Evolutionary conservation across 352 stramenopile species (phyloP).

Genomic region (Phytophthora citrophthora): DNA sequence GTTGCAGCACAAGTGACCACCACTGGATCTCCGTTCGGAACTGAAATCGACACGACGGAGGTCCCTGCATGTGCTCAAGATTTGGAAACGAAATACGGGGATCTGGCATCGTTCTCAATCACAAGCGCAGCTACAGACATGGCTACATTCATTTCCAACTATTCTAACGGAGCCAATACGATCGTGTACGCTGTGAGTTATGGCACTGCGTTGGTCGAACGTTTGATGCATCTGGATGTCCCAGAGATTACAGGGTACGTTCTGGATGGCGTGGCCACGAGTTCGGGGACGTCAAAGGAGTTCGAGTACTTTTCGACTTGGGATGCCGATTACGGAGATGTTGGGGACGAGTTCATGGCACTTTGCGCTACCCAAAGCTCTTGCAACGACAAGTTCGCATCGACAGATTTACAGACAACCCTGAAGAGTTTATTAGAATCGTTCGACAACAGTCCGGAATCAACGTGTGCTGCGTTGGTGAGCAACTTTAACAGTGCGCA

Average conservation of each 20-base stretch:
- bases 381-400: constrained; percentile 28
- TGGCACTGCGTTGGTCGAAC: constrained; percentile 51
- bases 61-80: constrained; percentile 43
- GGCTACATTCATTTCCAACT: constrained; percentile 36
- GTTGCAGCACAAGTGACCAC: constrained; percentile 41
- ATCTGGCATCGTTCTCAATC: constrained; percentile 51
- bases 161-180: constrained; percentile 30
- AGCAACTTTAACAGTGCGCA: constrained; percentile 4
- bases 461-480: constrained; percentile 29
- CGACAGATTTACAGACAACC: constrained; percentile 12
- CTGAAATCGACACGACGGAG: constrained; percentile 23
- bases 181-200: constrained; percentile 61
- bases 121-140: constrained; percentile 49
- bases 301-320: constrained; percentile 45
- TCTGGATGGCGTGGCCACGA: constrained; percentile 51
- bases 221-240: constrained; percentile 48
- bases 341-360: constrained; percentile 41
- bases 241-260: constrained; percentile 54
- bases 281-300: constrained; percentile 34
- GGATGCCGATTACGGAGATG: constrained; percentile 46
- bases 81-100: constrained; percentile 43
- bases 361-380: constrained; percentile 20
- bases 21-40: constrained; percentile 37
- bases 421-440: constrained; percentile 24
- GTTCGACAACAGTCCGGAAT: constrained; percentile 36